A percentile compares a stretch with the other conserved stretches of the same genome.
These are phyloP conservation scores for Nitzschia sp. DNA, from an alignment of 108 stramenopile genomes.

Conservation along the genomic window DNA sequence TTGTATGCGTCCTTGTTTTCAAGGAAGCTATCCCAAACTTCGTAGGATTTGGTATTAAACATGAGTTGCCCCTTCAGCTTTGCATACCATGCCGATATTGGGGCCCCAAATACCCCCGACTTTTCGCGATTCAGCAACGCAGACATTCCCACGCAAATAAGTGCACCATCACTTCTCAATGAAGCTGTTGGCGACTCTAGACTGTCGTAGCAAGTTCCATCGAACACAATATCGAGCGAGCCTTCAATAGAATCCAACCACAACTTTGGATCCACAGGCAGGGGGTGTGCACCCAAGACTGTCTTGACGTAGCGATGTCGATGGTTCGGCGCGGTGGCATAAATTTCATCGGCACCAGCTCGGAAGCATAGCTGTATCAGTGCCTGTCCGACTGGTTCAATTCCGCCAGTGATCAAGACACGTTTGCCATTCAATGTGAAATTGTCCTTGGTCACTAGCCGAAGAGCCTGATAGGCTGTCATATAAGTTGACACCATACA, in stretches of 20 bases:
- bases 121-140: constrained; percentile 32
- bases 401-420: constrained; percentile 61
- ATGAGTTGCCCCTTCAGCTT: constrained; percentile 51
- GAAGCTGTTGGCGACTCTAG: constrained; percentile 43
- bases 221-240: constrained; percentile 68
- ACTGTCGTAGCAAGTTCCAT: constrained; percentile 53
- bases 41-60: constrained; percentile 45
- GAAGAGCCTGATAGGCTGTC: constrained; percentile 56
- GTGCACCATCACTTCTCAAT: constrained; percentile 43
- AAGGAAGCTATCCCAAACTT: constrained; percentile 43
- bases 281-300: constrained; percentile 49
- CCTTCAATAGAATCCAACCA: constrained; percentile 53
- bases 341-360: constrained; percentile 56
- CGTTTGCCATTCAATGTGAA: constrained; percentile 51
- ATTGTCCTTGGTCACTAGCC: constrained; percentile 28
- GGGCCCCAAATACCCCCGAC: constrained; percentile 44
- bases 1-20: constrained; percentile 43
- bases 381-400: constrained; percentile 65
- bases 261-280: constrained; percentile 40
- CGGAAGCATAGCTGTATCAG: constrained; percentile 50
- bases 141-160: constrained; percentile 53
- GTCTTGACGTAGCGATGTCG: constrained; percentile 45
- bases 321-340: constrained; percentile 52
- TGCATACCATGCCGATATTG: constrained; percentile 45
- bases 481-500: constrained; percentile 72